These are phyloP conservation scores for Ogataea trehalophila DNA, from an alignment of 805 yeast species.

Conservation along the genomic window DNA sequence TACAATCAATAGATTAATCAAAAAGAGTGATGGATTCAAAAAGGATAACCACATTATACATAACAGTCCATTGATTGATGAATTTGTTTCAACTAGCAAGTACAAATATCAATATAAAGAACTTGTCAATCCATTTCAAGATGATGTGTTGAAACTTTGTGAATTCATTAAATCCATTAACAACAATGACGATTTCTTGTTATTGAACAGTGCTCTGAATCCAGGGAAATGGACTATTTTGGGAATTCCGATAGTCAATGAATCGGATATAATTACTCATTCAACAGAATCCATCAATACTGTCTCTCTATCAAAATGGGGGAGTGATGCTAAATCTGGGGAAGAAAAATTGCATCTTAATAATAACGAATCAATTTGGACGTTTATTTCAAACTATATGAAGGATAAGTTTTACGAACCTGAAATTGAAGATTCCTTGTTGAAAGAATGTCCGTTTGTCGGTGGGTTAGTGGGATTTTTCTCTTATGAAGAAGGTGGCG, in stretches of 20 bases:
- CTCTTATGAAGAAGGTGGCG: slow-evolving; percentile 80
- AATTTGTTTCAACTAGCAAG: slow-evolving; percentile 3
- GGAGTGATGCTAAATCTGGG: slow-evolving; percentile 3
- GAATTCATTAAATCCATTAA: slow-evolving; percentile 32
- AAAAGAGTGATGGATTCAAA: neutral
- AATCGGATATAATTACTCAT: slow-evolving; percentile 52
- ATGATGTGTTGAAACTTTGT: slow-evolving; percentile 36
- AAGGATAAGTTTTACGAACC: slow-evolving; percentile 29
- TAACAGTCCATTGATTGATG: slow-evolving; percentile 20
- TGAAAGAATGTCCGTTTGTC: slow-evolving; percentile 60
- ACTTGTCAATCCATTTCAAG: slow-evolving; percentile 1
- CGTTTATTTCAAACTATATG: slow-evolving; percentile 47
- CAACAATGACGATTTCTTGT: slow-evolving; percentile 43
- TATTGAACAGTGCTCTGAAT: slow-evolving; percentile 71
- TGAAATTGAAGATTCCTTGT: slow-evolving; percentile 17
- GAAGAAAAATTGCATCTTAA: neutral
- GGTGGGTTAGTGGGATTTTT: slow-evolving; percentile 91
- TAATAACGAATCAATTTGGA: slow-evolving; percentile 42
- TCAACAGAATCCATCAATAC: slow-evolving; percentile 41
- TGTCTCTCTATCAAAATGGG: slow-evolving; percentile 30
- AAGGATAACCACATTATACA: slow-evolving; percentile 22
- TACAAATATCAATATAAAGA: slow-evolving; percentile 15
- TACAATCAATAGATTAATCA: neutral
- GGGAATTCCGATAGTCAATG: slow-evolving; percentile 53
- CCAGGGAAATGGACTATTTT: slow-evolving; percentile 90